phyloP scores from a whole-genome alignment of 23 red algal species.

The Gracilaria caudata region DNA sequence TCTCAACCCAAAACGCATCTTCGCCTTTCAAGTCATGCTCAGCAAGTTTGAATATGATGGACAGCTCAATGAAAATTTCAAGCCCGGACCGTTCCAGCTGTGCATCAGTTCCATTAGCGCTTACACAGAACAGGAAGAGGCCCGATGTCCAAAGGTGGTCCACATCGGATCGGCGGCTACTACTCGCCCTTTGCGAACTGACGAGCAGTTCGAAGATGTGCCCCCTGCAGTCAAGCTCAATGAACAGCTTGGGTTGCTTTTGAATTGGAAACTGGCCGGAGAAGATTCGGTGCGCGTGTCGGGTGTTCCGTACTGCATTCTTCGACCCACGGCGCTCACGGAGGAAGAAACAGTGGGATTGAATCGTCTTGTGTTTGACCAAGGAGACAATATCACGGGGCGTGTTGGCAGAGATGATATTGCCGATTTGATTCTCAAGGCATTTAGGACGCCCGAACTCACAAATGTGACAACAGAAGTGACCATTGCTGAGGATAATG shows the following conservation, averaged over 20 bases:
- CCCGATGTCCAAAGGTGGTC: conserved; percentile 65
- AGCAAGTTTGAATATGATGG: conserved; percentile 99
- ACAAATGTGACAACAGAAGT: conserved; percentile 51
- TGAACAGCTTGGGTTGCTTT: conserved; percentile 71
- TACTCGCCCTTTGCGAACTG: conserved; percentile 71
- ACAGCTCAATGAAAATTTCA: conserved; percentile 83
- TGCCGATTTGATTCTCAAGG: conserved; percentile 64
- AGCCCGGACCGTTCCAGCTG: conserved; percentile 73
- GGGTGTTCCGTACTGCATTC: conserved; percentile 75
- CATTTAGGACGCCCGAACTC: conserved; percentile 18
- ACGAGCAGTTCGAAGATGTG: conserved; percentile 62
- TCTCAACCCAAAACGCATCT: conserved; percentile 62
- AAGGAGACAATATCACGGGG: conserved; percentile 88
- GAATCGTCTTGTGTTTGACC: conserved; percentile 60
- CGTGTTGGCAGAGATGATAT: conserved; percentile 85
- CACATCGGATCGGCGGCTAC: conserved; percentile 78
- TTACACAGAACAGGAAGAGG: conserved; percentile 21
- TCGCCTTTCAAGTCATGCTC: conserved; percentile 95
- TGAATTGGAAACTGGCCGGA: conserved; percentile 94
- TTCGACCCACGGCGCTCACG: conserved; percentile 90
- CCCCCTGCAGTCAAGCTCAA: conserved; percentile 84
- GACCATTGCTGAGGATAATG: conserved; percentile 7
- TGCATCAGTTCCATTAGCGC: conserved; percentile 60
- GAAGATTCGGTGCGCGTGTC: conserved; percentile 81
- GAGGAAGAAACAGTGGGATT: conserved; percentile 76